Percentiles rank a stretch among this genome's conserved stretches.
Conservation (phyloP, 1,284 basidiomycete genomes). For the Afroboletus lepidellus region DNA sequence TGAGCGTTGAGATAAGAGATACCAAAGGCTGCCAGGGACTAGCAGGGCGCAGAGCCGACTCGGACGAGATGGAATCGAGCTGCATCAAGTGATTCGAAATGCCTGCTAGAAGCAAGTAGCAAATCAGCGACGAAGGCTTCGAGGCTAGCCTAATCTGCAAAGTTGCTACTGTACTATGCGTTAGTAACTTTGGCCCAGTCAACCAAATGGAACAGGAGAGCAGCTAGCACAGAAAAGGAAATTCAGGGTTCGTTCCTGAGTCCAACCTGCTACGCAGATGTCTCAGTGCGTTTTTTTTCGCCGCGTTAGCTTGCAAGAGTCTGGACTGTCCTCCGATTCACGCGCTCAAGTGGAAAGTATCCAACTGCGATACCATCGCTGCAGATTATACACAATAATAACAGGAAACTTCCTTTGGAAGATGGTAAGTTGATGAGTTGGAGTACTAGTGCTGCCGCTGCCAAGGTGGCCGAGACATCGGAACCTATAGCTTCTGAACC, state of each 20-base stretch:
- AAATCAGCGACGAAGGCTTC: too few relatives aligned
- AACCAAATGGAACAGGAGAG: background rate
- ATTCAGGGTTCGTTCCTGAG: background rate
- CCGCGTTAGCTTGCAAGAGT: background rate
- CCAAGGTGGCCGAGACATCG: background rate
- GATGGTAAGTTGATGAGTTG: background rate
- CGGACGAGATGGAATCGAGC: too few relatives aligned
- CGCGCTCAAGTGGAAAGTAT: background rate
- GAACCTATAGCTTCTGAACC: background rate
- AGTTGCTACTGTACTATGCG: background rate
- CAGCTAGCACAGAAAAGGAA: background rate
- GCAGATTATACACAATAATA: background rate
- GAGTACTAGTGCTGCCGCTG: background rate
- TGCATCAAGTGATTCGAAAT: too few relatives aligned
- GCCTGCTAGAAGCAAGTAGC: too few relatives aligned
- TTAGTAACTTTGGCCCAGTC: background rate
- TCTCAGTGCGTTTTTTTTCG: too few relatives aligned
- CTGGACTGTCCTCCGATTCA: background rate
- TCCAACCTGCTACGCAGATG: background rate
- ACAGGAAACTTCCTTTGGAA: background rate
- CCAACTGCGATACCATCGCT: background rate
- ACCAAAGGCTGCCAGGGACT: too few relatives aligned
- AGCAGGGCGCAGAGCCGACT: too few relatives aligned
- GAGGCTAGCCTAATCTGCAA: background rate
- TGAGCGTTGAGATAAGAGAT: too few relatives aligned